Evolutionary conservation across 768 basidiomycete species (phyloP).

Genomic region (Suillus sp.): DNA sequence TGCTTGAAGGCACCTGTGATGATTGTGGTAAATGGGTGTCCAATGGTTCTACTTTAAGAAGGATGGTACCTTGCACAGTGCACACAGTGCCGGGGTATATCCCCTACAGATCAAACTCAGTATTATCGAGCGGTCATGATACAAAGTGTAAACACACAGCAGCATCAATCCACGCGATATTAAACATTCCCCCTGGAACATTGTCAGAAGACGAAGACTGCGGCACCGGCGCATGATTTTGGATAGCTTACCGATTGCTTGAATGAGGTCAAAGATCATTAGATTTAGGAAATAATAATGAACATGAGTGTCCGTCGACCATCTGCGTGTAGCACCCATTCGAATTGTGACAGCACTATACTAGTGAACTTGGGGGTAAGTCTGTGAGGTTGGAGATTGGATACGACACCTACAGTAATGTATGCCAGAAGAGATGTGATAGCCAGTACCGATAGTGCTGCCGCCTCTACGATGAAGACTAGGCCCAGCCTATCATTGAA

Average conservation of each 20-base stretch:
- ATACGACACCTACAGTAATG: conserved; percentile 26
- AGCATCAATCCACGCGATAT: conserved; percentile 37
- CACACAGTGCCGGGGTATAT: conserved; percentile 35
- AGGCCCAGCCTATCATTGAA: conserved; percentile 33
- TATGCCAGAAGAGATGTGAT: conserved; percentile 32
- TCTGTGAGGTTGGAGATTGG: no score
- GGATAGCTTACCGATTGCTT: conserved; percentile 32
- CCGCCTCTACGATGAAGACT: conserved; percentile 33
- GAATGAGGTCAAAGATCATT: conserved; percentile 35
- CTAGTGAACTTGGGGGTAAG: conserved; percentile 15
- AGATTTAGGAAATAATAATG: conserved; percentile 38
- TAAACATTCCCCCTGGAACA: conserved; percentile 40
- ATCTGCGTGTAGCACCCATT: conserved; percentile 27
- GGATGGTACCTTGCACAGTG: conserved; percentile 36
- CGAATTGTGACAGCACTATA: conserved; percentile 31
- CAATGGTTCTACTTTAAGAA: neutral
- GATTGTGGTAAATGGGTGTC: neutral
- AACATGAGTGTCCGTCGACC: conserved; percentile 35
- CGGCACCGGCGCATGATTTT: neutral
- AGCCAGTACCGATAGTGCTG: conserved; percentile 32
- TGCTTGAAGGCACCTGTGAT: conserved; percentile 38
- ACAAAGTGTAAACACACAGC: conserved; percentile 27
- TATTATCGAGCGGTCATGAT: neutral
- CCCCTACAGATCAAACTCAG: conserved; percentile 19
- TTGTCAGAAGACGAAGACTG: neutral